Evolutionary conservation across 371 early-diverging fungal genomes (phyloP).

Genomic region (Mucor saturninus): DNA sequence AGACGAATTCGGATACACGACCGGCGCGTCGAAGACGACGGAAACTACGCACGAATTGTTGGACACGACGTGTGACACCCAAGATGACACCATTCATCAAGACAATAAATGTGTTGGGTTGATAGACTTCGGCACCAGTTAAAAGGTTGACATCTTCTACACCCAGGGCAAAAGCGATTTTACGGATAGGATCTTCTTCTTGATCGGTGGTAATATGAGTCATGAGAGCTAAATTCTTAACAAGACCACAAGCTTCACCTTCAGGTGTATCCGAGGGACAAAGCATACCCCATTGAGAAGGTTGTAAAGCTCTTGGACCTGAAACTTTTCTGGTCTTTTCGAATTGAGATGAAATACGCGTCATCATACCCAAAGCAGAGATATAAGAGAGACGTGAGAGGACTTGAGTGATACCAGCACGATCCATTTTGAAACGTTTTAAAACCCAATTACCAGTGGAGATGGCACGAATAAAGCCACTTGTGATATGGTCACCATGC

Average conservation of each 20-base stretch:
- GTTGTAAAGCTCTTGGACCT: conserved; percentile 98
- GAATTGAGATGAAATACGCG: conserved; percentile 98
- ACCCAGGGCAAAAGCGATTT: conserved; percentile 82
- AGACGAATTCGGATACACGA: conserved; percentile 90
- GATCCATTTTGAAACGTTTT: conserved; percentile 99
- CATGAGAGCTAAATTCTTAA: conserved; percentile 99
- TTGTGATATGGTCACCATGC: conserved; percentile 93
- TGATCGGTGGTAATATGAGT: conserved; percentile 99
- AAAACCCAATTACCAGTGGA: conserved; percentile 99
- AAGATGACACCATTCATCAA: conserved; percentile 93
- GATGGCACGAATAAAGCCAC: conserved; percentile 96
- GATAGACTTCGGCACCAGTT: conserved; percentile 85
- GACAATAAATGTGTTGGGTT: conserved; percentile 76
- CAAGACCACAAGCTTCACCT: conserved; percentile 99
- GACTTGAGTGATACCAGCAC: conserved; percentile 99
- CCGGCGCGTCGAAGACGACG: conserved; percentile 88
- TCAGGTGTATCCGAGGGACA: conserved; percentile 99
- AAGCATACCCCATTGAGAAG: conserved; percentile 99
- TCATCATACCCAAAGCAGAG: conserved; percentile 99
- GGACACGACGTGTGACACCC: conserved; percentile 85
- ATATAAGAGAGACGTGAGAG: conserved; percentile 97
- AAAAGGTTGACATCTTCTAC: conserved; percentile 88
- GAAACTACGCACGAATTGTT: conserved; percentile 82
- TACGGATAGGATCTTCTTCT: conserved; percentile 80
- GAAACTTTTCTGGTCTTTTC: conserved; percentile 99